A percentile compares a stretch with the other conserved stretches of the same genome.
Evolutionary conservation across 2,329 filamentous ascomycete genomes (phyloP).

Genomic region (Aspergillus sp.): DNA sequence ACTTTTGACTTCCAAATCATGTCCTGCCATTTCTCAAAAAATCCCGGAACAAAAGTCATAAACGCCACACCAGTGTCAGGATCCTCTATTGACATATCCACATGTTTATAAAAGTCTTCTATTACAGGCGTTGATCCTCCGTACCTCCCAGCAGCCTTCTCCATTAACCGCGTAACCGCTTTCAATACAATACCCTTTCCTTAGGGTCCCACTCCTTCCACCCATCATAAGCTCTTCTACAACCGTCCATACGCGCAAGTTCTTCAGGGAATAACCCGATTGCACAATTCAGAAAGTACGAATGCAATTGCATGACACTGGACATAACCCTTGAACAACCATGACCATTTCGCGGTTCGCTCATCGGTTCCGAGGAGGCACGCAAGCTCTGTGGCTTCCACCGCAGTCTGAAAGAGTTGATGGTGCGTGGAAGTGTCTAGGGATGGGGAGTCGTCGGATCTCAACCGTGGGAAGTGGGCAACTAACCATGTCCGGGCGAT

Average conservation of each 20-base stretch:
- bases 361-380: conserved; percentile 56
- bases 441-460: not conserved
- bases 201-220: conserved; percentile 8
- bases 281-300: conserved; percentile 53
- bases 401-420: conserved; percentile 57
- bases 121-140: no score
- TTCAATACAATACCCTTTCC: conserved; percentile 5
- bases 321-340: conserved; percentile 55
- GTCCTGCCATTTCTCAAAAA: no score
- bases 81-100: no score
- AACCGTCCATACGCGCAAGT: conserved; percentile 52
- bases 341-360: conserved; percentile 52
- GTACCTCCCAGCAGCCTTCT: not conserved
- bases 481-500: conserved; percentile 14
- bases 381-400: conserved; percentile 65
- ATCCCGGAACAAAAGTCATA: no score
- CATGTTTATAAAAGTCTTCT: no score
- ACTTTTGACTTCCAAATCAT: no score
- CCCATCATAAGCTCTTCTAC: conserved; percentile 36
- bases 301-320: conserved; percentile 60
- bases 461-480: conserved; percentile 6
- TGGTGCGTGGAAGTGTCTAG: conserved; percentile 2
- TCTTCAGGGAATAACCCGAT: conserved; percentile 49
- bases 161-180: conserved; percentile 9
- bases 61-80: no score